Conservation (phyloP, 805 yeast genomes). For the Middelhovenomyces tepae region DNA sequence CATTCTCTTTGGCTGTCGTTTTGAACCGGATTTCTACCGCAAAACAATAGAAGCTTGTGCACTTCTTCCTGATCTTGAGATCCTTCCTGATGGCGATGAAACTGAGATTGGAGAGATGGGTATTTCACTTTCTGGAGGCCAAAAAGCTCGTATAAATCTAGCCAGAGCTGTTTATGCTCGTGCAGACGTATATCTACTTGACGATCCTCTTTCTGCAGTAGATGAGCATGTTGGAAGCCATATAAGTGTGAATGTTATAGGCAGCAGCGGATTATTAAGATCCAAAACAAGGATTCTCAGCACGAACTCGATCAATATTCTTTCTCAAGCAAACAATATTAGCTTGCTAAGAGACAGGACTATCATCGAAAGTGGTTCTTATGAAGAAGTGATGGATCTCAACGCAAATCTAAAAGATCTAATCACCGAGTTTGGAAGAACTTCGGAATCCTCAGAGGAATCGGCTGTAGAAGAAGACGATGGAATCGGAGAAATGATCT, state of each 20-base stretch:
- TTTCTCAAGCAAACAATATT: slow-evolving; percentile 64
- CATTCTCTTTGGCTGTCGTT: slow-evolving; percentile 57
- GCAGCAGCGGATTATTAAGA: slow-evolving; percentile 67
- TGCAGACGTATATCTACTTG: slow-evolving; percentile 58
- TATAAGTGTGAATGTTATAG: slow-evolving; percentile 67
- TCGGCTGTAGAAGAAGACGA: too few relatives aligned
- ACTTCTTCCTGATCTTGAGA: slow-evolving; percentile 51
- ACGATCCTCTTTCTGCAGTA: slow-evolving; percentile 77
- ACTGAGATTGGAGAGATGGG: slow-evolving; percentile 85
- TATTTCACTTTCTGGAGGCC: slow-evolving; percentile 82
- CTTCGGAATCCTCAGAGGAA: too few relatives aligned
- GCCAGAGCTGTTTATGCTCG: slow-evolving; percentile 74
- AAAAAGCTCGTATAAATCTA: slow-evolving; percentile 69
- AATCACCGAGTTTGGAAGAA: slow-evolving; percentile 21
- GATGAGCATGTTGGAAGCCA: slow-evolving; percentile 83
- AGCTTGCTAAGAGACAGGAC: slow-evolving; percentile 51
- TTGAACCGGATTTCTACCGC: slow-evolving; percentile 42
- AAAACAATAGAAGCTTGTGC: slow-evolving; percentile 58
- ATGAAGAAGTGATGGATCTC: slow-evolving; percentile 20
- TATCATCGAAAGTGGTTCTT: slow-evolving; percentile 30
- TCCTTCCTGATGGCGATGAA: slow-evolving; percentile 63
- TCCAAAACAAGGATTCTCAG: slow-evolving; percentile 72
- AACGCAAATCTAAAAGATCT: slow-evolving; percentile 18
- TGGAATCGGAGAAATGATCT: slow-evolving; percentile 1
- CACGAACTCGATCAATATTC: slow-evolving; percentile 77